These are phyloP conservation scores for Ruellia speciosa DNA, from an alignment of 305 asterid species.

Conservation along the genomic window DNA sequence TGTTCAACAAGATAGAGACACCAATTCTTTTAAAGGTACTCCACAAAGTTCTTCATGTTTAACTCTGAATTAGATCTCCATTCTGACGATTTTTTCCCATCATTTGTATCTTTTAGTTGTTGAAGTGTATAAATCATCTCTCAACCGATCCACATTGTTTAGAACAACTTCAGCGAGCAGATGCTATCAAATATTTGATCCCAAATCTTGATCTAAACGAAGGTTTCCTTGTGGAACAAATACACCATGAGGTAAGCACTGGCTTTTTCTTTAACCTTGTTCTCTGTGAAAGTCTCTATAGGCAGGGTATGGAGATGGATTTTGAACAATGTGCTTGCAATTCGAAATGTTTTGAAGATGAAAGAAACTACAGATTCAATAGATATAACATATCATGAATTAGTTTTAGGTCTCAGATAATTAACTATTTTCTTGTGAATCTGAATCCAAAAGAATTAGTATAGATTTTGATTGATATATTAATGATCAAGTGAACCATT, in stretches of 20 bases:
- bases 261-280: constrained; percentile 15
- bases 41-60: neutral
- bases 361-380: too few species aligned
- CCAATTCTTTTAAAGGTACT: constrained; percentile 91
- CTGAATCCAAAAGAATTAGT: neutral
- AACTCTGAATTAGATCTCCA: constrained; percentile 9
- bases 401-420: neutral
- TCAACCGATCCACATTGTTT: constrained; percentile 74
- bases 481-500: too few species aligned
- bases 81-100: constrained; percentile 16
- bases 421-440: neutral
- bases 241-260: constrained; percentile 63
- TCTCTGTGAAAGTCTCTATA: neutral
- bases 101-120: constrained; percentile 34
- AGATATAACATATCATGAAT: too few species aligned
- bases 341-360: too few species aligned
- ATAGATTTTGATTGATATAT: too few species aligned
- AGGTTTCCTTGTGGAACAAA: constrained; percentile 52
- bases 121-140: constrained; percentile 68
- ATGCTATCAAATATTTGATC: constrained; percentile 63
- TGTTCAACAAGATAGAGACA: constrained; percentile 94
- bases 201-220: constrained; percentile 73
- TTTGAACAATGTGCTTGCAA: too few species aligned
- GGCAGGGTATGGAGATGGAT: too few species aligned
- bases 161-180: constrained; percentile 75